Evolutionary conservation across 2,329 filamentous ascomycete genomes (phyloP).

Genomic region (Epichloe sp.): DNA sequence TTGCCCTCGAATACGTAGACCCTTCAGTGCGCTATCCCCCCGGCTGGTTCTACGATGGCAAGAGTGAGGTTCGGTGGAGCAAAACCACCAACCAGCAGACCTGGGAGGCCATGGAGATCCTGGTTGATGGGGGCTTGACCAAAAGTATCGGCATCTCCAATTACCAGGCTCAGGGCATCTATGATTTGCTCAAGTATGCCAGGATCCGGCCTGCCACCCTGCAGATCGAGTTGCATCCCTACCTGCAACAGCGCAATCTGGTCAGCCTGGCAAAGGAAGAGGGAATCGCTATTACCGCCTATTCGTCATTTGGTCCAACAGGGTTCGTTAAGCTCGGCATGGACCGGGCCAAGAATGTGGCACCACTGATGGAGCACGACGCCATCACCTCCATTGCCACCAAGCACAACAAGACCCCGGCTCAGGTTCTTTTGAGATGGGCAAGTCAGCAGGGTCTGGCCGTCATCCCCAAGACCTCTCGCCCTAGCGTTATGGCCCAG

Average conservation of each 20-base stretch:
- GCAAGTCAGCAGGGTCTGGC: slow-evolving; percentile 70
- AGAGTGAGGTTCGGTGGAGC: slow-evolving; percentile 46
- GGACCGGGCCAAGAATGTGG: slow-evolving; percentile 41
- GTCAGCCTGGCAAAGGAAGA: slow-evolving; percentile 56
- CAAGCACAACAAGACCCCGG: slow-evolving; percentile 34
- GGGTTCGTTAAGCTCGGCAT: slow-evolving; percentile 68
- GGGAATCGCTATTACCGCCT: slow-evolving; percentile 64
- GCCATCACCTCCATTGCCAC: slow-evolving; percentile 50
- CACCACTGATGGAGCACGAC: slow-evolving; percentile 58
- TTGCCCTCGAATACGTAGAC: slow-evolving; percentile 75
- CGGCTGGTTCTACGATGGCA: slow-evolving; percentile 57
- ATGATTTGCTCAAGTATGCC: slow-evolving; percentile 69
- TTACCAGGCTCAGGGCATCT: slow-evolving; percentile 65
- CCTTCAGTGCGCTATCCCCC: slow-evolving; percentile 72
- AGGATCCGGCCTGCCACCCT: slow-evolving; percentile 61
- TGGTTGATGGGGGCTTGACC: slow-evolving; percentile 56
- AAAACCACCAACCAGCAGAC: slow-evolving; percentile 68
- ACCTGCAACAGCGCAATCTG: slow-evolving; percentile 63
- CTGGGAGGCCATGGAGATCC: slow-evolving; percentile 66
- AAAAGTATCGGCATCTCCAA: slow-evolving; percentile 71
- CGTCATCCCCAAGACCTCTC: slow-evolving; percentile 68
- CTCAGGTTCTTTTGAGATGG: slow-evolving; percentile 70
- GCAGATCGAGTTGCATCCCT: slow-evolving; percentile 85
- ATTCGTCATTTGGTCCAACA: slow-evolving; percentile 71
- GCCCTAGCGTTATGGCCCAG: slow-evolving; percentile 37